phyloP scores from a whole-genome alignment of 2,329 filamentous ascomycete species.

The Diaporthe batatas region DNA sequence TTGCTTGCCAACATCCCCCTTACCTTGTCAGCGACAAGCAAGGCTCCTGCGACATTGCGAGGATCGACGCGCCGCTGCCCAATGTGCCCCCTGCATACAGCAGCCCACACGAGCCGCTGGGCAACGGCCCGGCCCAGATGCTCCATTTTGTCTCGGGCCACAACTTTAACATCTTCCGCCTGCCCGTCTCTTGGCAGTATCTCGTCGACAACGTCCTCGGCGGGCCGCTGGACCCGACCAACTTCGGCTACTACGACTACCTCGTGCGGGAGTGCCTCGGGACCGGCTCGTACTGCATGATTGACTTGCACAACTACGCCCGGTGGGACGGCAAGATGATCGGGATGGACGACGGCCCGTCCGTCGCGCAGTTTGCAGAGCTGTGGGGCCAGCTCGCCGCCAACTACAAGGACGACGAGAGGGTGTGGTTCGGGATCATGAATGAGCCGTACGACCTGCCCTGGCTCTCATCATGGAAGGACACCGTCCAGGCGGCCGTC shows the following conservation, averaged over 20 bases:
- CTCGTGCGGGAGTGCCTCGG: constrained; percentile 63
- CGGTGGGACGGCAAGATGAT: constrained; percentile 64
- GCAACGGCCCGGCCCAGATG: constrained; percentile 60
- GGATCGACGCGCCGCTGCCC: constrained; percentile 6
- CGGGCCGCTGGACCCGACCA: constrained; percentile 56
- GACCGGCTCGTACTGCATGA: constrained; percentile 62
- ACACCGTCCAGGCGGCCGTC: constrained; percentile 71
- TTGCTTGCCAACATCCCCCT: neutral
- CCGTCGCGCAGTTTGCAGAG: constrained; percentile 69
- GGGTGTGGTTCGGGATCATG: constrained; percentile 74
- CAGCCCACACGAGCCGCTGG: constrained; percentile 34
- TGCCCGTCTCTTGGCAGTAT: constrained; percentile 68
- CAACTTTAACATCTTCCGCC: constrained; percentile 67
- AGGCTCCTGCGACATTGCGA: constrained; percentile 11
- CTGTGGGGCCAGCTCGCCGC: constrained; percentile 69
- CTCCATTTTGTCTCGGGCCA: constrained; percentile 67
- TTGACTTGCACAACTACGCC: constrained; percentile 53
- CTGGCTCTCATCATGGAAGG: constrained; percentile 68
- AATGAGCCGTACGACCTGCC: constrained; percentile 73
- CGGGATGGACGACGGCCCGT: constrained; percentile 70
- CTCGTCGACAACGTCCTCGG: constrained; percentile 59
- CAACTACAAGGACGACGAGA: constrained; percentile 65
- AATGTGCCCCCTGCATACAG: constrained; percentile 7
- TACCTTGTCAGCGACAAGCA: neutral
- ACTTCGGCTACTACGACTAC: constrained; percentile 60